phyloP scores from a whole-genome alignment of 768 basidiomycete species.

The Boletus rufocinnamomeus region DNA sequence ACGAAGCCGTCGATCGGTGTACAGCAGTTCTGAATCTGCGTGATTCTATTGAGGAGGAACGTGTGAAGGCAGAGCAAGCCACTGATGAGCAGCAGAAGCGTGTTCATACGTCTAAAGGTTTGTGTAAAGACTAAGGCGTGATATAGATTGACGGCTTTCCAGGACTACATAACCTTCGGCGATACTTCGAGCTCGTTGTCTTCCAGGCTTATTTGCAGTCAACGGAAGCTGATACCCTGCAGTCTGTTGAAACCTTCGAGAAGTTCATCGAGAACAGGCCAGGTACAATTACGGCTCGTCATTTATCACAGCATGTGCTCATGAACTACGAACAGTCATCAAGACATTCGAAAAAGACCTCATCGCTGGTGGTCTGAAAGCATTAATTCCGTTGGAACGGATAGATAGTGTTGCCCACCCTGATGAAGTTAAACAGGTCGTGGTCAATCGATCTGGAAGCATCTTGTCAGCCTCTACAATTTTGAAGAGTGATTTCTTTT shows the following conservation, averaged over 20 bases:
- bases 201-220: conserved; percentile 91
- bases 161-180: conserved; percentile 79
- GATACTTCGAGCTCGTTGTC: conserved; percentile 83
- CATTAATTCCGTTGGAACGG: conserved; percentile 80
- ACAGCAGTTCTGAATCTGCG: conserved; percentile 81
- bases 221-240: conserved; percentile 75
- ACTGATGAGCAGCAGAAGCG: conserved; percentile 70
- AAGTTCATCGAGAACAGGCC: conserved; percentile 82
- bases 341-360: conserved; percentile 95
- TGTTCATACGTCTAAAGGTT: conserved; percentile 71
- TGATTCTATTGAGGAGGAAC: conserved; percentile 84
- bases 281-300: conserved; percentile 46
- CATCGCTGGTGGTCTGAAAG: conserved; percentile 70
- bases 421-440: conserved; percentile 88
- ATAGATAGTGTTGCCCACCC: conserved; percentile 77
- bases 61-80: conserved; percentile 75
- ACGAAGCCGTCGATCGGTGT: conserved; percentile 87
- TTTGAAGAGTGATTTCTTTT: conserved; percentile 94
- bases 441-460: conserved; percentile 78
- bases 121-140: conserved; percentile 7
- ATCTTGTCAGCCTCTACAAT: conserved; percentile 92
- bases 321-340: conserved; percentile 60
- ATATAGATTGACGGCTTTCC: conserved; percentile 11
- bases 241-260: conserved; percentile 75
- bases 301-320: neutral